Evolutionary conservation across 495 filamentous ascomycete genomes (phyloP).

Genomic region (Astrocystis sublimbata): DNA sequence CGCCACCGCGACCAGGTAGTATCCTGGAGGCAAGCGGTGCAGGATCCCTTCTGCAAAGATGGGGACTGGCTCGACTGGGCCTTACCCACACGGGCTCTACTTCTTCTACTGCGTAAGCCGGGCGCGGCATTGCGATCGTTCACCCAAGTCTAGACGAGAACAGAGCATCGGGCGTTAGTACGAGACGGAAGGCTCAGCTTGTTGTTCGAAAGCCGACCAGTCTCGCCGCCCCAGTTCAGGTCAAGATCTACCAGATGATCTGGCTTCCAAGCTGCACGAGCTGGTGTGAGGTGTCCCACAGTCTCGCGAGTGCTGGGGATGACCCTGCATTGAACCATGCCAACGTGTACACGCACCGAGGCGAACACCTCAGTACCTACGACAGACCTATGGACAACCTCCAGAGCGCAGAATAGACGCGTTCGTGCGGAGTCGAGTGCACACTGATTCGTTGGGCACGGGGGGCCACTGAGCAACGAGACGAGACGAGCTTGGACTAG

Average conservation of each 20-base stretch:
- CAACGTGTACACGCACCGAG: conserved; percentile 21
- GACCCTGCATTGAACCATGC: conserved; percentile 21
- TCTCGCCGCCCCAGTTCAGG: conserved; percentile 20
- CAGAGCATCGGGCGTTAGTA: conserved; percentile 10
- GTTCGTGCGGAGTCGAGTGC: conserved; percentile 11
- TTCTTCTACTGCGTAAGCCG: conserved; percentile 11
- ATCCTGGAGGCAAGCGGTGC: conserved; percentile 14
- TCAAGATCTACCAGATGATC: conserved; percentile 22
- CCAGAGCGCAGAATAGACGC: neutral
- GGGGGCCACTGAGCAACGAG: conserved; percentile 24
- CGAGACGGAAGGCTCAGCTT: conserved; percentile 12
- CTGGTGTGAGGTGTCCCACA: conserved; percentile 7
- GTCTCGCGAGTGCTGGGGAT: conserved; percentile 5
- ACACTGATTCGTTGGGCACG: conserved; percentile 16
- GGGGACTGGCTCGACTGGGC: conserved; percentile 11
- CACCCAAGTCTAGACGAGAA: conserved; percentile 5
- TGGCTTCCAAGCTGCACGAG: conserved; percentile 18
- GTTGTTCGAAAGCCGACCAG: conserved; percentile 17
- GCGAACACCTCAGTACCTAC: neutral
- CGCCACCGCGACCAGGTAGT: conserved; percentile 15
- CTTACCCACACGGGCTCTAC: conserved; percentile 9
- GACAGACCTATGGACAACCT: conserved; percentile 11
- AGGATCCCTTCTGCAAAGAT: conserved; percentile 1
- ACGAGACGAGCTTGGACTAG: conserved; percentile 11
- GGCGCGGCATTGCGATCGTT: conserved; percentile 1